These are phyloP conservation scores for Cladophialophora psammophila DNA, from an alignment of 2,329 filamentous ascomycete species.

Conservation along the genomic window DNA sequence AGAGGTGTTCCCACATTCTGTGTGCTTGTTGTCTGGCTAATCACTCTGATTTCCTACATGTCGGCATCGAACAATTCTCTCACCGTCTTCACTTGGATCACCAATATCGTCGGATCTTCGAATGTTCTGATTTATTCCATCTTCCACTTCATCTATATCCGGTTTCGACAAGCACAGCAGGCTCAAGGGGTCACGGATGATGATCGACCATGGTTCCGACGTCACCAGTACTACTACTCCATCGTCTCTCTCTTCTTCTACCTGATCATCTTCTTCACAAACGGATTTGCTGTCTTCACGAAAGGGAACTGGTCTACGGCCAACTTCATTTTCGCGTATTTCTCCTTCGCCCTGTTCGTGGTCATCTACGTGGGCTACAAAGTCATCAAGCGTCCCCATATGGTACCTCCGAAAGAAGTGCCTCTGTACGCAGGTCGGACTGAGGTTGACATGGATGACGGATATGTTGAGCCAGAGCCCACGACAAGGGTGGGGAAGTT, in stretches of 20 bases:
- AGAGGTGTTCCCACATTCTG: constrained; percentile 13
- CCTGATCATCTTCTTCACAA: constrained; percentile 13
- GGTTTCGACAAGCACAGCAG: constrained; percentile 14
- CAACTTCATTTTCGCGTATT: constrained; percentile 22
- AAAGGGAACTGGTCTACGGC: constrained; percentile 14
- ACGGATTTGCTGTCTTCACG: constrained; percentile 19
- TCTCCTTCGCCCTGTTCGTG: constrained; percentile 8
- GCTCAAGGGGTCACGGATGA: constrained; percentile 17
- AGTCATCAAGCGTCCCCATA: constrained; percentile 2
- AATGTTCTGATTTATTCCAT: constrained; percentile 16
- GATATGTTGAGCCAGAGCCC: not conserved
- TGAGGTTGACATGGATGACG: not conserved
- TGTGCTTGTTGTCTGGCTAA: not conserved
- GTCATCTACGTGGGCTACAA: constrained; percentile 14
- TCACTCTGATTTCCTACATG: constrained; percentile 40
- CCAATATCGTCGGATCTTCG: constrained; percentile 14
- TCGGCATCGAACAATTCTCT: constrained; percentile 42
- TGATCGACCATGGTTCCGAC: constrained; percentile 18
- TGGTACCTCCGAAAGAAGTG: not conserved
- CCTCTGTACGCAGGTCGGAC: not conserved
- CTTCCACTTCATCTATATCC: constrained; percentile 19
- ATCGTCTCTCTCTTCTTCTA: constrained; percentile 17
- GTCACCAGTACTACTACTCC: constrained; percentile 12
- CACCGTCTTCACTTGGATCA: constrained; percentile 39
- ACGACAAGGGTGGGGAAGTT: not conserved